Percentiles rank a stretch among this genome's conserved stretches.
These are phyloP conservation scores for Candida germanica DNA, from an alignment of 805 yeast genomes.

Conservation along the genomic window DNA sequence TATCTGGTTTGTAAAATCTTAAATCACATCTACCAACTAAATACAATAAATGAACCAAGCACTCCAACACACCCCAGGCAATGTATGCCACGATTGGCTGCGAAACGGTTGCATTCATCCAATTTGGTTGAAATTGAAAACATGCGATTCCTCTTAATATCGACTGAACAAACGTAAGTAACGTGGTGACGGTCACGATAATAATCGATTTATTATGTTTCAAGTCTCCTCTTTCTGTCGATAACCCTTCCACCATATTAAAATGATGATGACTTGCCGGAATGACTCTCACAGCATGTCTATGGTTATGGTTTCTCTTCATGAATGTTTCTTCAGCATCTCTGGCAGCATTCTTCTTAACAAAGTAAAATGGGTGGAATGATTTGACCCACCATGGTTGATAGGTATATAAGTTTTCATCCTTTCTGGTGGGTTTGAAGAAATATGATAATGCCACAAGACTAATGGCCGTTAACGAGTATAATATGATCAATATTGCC, in stretches of 20 bases:
- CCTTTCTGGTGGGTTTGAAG: constrained; percentile 53
- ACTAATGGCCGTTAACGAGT: constrained; percentile 50
- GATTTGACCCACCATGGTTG: constrained; percentile 80
- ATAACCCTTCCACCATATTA: constrained; percentile 37
- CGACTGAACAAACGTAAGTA: constrained; percentile 50
- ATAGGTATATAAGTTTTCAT: constrained; percentile 52
- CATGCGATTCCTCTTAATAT: constrained; percentile 39
- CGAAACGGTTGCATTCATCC: constrained; percentile 21
- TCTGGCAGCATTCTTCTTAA: constrained; percentile 49
- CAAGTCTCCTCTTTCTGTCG: constrained; percentile 41
- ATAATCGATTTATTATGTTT: constrained; percentile 53
- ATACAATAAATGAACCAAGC: constrained; percentile 52
- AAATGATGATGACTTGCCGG: constrained; percentile 50
- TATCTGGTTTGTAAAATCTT: constrained; percentile 77
- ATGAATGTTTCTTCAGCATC: constrained; percentile 47
- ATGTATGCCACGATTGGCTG: constrained; percentile 62
- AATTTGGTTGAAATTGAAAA: constrained; percentile 18
- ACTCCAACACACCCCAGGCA: constrained; percentile 67
- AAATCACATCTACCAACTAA: constrained; percentile 66
- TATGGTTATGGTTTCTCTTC: constrained; percentile 46
- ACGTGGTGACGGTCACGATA: constrained; percentile 46
- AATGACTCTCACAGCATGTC: constrained; percentile 57
- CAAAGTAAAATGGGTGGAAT: constrained; percentile 58
- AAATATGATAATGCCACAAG: constrained; percentile 51
- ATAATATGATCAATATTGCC: constrained; percentile 32